A percentile compares a stretch with the other conserved stretches of the same genome.
Evolutionary conservation across 192 early-diverging fungal species (phyloP).

Genomic region (Dissophora ornata): DNA sequence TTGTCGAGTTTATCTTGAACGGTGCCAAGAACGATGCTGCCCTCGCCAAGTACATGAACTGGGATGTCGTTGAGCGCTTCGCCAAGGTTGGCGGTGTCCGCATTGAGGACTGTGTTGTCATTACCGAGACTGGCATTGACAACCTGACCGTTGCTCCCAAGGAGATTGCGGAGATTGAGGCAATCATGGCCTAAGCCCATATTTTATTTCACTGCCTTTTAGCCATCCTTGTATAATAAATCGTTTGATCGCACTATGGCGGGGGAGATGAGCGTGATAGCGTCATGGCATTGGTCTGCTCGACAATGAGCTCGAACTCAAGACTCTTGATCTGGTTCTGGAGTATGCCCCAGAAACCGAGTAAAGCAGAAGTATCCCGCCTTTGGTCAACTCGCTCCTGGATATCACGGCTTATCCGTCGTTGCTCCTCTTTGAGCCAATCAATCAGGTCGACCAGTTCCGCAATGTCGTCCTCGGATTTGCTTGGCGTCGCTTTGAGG

Average conservation of each 20-base stretch:
- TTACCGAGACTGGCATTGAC: constrained; percentile 83
- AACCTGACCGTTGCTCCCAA: constrained; percentile 89
- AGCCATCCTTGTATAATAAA: constrained; percentile 16
- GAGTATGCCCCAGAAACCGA: constrained; percentile 3
- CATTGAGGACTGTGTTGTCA: constrained; percentile 91
- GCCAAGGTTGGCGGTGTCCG: constrained; percentile 88
- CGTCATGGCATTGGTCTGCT: neutral
- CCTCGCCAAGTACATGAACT: constrained; percentile 71
- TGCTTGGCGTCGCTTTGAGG: neutral
- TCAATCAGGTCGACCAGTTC: constrained; percentile 13
- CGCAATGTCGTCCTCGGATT: neutral
- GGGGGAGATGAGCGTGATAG: neutral
- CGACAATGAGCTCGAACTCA: constrained; percentile 11
- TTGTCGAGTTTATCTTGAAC: constrained; percentile 81
- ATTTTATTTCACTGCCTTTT: no score
- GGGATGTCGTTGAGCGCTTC: constrained; percentile 74
- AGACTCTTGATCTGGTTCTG: constrained; percentile 19
- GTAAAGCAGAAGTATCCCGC: neutral
- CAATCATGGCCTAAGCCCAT: constrained; percentile 57
- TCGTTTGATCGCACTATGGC: neutral
- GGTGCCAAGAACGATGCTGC: constrained; percentile 67
- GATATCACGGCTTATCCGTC: constrained; percentile 10
- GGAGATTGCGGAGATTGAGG: constrained; percentile 84
- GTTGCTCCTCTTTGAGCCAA: constrained; percentile 10
- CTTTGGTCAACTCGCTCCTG: neutral